Conservation (phyloP, 31 red algal species). For the Odonthalia washingtoniensis region DNA sequence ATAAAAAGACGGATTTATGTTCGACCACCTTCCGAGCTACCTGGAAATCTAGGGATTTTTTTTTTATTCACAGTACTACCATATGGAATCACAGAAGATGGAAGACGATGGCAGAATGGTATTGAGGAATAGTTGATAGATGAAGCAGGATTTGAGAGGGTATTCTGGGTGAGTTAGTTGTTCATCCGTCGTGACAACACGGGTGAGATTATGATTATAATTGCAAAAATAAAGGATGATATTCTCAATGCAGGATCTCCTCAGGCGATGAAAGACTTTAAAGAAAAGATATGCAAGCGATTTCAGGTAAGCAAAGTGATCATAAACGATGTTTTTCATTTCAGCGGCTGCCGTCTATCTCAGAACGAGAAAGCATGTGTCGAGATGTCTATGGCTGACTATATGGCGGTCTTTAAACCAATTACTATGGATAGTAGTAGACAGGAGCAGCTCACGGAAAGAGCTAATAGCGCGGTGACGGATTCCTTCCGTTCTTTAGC, state of each 20-base stretch:
- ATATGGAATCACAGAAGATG: slow-evolving; percentile 53
- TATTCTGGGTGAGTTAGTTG: slow-evolving; percentile 23
- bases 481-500: too few relatives aligned
- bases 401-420: not conserved
- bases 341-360: not conserved
- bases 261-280: slow-evolving; percentile 26
- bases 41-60: slow-evolving; percentile 27
- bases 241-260: slow-evolving; percentile 38
- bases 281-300: not conserved
- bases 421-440: slow-evolving; percentile 16
- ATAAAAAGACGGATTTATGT: slow-evolving; percentile 44
- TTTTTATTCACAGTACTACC: slow-evolving; percentile 42
- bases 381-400: slow-evolving; percentile 29
- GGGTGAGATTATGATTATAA: slow-evolving; percentile 25
- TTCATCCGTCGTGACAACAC: slow-evolving; percentile 20
- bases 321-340: slow-evolving; percentile 38
- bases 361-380: slow-evolving; percentile 2
- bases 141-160: slow-evolving; percentile 17
- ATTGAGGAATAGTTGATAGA: slow-evolving; percentile 44
- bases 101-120: slow-evolving; percentile 44
- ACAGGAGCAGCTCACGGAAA: not conserved
- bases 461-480: too few relatives aligned
- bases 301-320: slow-evolving; percentile 52
- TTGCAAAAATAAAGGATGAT: slow-evolving; percentile 51
- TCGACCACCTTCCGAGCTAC: slow-evolving; percentile 45